A percentile compares a stretch with the other conserved stretches of the same genome.
Evolutionary conservation across 352 stramenopile species (phyloP).

Genomic region (Globisporangium cylindrosporum): DNA sequence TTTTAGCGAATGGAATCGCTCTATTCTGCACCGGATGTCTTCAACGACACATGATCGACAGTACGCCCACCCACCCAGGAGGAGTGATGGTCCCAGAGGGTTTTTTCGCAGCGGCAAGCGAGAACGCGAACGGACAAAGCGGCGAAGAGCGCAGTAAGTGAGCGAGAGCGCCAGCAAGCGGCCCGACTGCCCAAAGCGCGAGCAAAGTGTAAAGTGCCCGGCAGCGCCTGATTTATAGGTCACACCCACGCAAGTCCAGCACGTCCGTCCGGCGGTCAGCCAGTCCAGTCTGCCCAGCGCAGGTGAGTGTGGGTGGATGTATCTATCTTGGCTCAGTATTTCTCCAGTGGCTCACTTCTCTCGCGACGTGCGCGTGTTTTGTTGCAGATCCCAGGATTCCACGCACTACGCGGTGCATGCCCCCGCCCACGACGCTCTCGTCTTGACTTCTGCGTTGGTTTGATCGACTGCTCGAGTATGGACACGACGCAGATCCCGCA

Average conservation of each 20-base stretch:
- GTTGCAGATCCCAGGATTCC: neutral
- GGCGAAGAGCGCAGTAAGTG: conserved; percentile 10
- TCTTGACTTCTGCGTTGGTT: neutral
- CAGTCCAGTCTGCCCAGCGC: neutral
- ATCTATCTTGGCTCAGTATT: neutral
- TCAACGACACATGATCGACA: no score
- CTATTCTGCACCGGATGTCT: no score
- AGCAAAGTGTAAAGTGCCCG: neutral
- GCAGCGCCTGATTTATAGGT: conserved; percentile 14
- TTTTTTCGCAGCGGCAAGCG: conserved; percentile 4
- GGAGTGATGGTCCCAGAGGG: neutral
- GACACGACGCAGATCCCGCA: conserved; percentile 57
- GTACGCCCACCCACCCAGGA: neutral
- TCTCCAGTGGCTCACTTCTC: conserved; percentile 1
- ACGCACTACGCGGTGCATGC: neutral
- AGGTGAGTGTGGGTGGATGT: conserved; percentile 1
- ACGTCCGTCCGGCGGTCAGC: neutral
- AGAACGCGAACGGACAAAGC: conserved; percentile 19
- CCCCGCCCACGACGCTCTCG: neutral
- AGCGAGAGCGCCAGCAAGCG: neutral
- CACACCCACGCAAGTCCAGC: neutral
- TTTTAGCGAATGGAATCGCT: conserved; percentile 6
- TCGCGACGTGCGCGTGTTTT: conserved; percentile 1
- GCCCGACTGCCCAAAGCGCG: neutral
- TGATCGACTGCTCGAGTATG: conserved; percentile 14